phyloP scores from a whole-genome alignment of 176 grass and related monocot species.

The Triticum turgidum region DNA sequence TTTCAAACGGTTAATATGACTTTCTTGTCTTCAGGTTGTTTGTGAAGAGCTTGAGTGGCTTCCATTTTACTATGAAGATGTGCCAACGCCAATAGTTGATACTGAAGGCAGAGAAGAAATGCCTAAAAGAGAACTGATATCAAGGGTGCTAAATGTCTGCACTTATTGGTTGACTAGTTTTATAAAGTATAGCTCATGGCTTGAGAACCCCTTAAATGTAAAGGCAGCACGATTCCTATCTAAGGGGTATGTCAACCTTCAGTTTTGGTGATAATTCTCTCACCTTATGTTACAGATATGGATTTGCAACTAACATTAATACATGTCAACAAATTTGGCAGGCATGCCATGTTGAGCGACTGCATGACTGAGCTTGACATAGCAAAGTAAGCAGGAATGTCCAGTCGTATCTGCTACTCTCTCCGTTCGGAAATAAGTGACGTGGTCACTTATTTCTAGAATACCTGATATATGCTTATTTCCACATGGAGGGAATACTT shows the following conservation, averaged over 20 bases:
- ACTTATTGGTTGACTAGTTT: conserved; percentile 94
- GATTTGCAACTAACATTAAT: conserved; percentile 22
- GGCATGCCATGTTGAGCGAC: conserved; percentile 81
- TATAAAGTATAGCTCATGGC: conserved; percentile 89
- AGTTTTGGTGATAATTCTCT: conserved; percentile 25
- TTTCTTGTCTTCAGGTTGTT: conserved; percentile 66
- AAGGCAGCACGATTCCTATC: conserved; percentile 87
- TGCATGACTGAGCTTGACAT: conserved; percentile 74
- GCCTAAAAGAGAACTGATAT: conserved; percentile 62
- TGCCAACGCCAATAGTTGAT: conserved; percentile 46
- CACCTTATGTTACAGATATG: conserved; percentile 29
- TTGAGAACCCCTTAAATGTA: conserved; percentile 92
- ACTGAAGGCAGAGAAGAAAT: conserved; percentile 55
- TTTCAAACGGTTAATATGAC: conserved; percentile 27
- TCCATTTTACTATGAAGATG: conserved; percentile 70
- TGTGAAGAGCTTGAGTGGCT: conserved; percentile 99
- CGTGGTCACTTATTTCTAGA: background rate
- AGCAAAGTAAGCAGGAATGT: conserved; percentile 57
- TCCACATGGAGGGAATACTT: background rate
- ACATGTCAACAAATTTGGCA: conserved; percentile 43
- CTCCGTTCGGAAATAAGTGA: too few relatives aligned
- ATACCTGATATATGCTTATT: too few relatives aligned
- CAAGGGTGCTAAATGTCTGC: conserved; percentile 70
- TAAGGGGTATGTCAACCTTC: conserved; percentile 63
- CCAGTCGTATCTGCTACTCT: background rate